Evolutionary conservation across 768 basidiomycete genomes (phyloP), one percentile per base, ranked within the genome.

Genomic region (Psilocybe cyanescens): DNA sequence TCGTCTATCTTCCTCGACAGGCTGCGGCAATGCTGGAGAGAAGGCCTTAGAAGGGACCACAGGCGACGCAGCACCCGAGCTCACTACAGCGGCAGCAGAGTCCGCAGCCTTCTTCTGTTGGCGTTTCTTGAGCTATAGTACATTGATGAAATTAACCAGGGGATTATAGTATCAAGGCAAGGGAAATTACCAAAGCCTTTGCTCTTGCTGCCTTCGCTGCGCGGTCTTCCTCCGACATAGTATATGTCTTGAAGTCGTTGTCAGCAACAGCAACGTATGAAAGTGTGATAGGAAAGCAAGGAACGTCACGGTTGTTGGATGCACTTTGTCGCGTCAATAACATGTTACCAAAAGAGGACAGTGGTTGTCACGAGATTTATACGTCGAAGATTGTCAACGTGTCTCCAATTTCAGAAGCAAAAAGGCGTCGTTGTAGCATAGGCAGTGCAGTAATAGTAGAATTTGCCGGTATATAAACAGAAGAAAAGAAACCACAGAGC

Each of bases 141-240:
- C 39, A 50, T 54, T 50, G 49, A 60, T 54, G 59, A 57, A 52
- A 35, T 62, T 57, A 35, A 68, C 51, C 49, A 39, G 45, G 46
- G 59, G 28, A 57, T 48, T 55, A 33, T 48, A 50, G 28, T 45
- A 46, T 53, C 19, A 59, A 59, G 41, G 47, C 53, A 24, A 52
- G 16, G 46, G 35, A 45, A 63, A 83, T 60, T 72, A 94, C 93
- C 85, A 95, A 70, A 52, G 90, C 92, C 74, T 90, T 92, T 58
- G 90, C 93, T 63, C 93, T 85, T 2, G 93, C 93, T 58, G 92
- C 85, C 75, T 90, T 93, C 14, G 85, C 86, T 56, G 91, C 90
- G 62, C 92, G 85, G 63, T 94, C 93, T 61, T 88, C 86, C 68
- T 92, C 92, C 28, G 87, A 81, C 86, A 82, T 85, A 12, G n/a